Evolutionary conservation across 768 basidiomycete genomes (phyloP).

Genomic region (Phanerochaete carnosa): DNA sequence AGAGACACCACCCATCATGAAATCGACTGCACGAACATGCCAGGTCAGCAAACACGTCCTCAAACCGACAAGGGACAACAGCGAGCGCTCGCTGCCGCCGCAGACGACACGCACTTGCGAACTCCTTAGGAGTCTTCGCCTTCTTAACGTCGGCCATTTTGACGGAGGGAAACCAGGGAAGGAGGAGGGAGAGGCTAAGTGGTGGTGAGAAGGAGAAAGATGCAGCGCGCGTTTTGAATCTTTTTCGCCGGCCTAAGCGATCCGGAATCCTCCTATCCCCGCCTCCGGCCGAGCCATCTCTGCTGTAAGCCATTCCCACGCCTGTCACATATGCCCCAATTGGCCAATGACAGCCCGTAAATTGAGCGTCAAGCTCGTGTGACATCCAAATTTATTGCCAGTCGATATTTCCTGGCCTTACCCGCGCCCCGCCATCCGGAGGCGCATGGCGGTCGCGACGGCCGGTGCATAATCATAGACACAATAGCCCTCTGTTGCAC

Average conservation of each 20-base stretch:
- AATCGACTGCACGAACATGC: conserved; percentile 60
- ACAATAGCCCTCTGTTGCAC: not conserved
- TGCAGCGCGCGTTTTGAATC: conserved; percentile 32
- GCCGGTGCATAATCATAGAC: not conserved
- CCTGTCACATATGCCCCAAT: not conserved
- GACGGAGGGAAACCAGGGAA: conserved; percentile 35
- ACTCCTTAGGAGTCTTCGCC: conserved; percentile 89
- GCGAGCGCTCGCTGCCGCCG: not conserved
- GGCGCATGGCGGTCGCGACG: not conserved
- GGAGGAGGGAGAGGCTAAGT: conserved; percentile 41
- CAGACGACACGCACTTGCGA: conserved; percentile 59
- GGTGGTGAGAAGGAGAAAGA: conserved; percentile 54
- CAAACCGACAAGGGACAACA: not conserved
- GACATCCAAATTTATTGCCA: not conserved
- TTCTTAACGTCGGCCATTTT: conserved; percentile 85
- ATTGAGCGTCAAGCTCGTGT: conserved; percentile 10
- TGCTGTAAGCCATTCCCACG: conserved; percentile 7
- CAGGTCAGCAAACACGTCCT: conserved; percentile 29
- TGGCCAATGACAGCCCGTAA: conserved; percentile 4
- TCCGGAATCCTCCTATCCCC: conserved; percentile 19
- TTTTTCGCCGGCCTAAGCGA: conserved; percentile 16
- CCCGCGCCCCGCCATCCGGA: not conserved
- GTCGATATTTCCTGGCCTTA: not conserved
- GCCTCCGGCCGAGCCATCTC: conserved; percentile 10
- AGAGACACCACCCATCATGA: conserved; percentile 96